Percentiles rank a stretch among this genome's conserved stretches.
Evolutionary conservation across 768 basidiomycete species (phyloP).

Genomic region (Amanita brunnescens): DNA sequence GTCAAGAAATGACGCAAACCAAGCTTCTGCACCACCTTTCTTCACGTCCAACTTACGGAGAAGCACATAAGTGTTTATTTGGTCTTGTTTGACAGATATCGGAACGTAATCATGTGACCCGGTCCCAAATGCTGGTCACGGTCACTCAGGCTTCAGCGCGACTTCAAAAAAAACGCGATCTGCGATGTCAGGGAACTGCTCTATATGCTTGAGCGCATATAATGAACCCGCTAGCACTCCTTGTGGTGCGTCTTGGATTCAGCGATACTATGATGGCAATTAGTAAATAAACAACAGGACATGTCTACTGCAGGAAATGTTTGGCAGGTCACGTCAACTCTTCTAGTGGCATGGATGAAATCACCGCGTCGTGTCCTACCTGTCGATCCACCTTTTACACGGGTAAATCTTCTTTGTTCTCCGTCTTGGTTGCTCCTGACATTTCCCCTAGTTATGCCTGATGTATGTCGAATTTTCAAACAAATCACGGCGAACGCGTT

Average conservation of each 20-base stretch:
- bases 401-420: slow-evolving; percentile 24
- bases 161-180: not conserved
- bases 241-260: slow-evolving; percentile 40
- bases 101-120: not conserved
- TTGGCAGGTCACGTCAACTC: slow-evolving; percentile 34
- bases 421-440: slow-evolving; percentile 16
- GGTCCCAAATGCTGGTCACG: not conserved
- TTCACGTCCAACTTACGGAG: slow-evolving; percentile 5
- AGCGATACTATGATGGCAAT: not conserved
- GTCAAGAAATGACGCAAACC: not conserved
- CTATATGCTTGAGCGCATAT: slow-evolving; percentile 46
- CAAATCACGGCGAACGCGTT: not conserved
- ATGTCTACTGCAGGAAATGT: slow-evolving; percentile 54
- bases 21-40: slow-evolving; percentile 1
- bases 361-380: slow-evolving; percentile 45
- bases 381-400: slow-evolving; percentile 49
- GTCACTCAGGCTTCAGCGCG: not conserved
- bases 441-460: slow-evolving; percentile 18
- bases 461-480: slow-evolving; percentile 13
- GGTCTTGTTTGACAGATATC: not conserved
- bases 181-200: slow-evolving; percentile 28
- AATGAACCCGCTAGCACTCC: slow-evolving; percentile 51
- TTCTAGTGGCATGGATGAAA: slow-evolving; percentile 19
- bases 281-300: slow-evolving; percentile 31
- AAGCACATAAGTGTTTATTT: slow-evolving; percentile 4